Conservation (phyloP, 768 basidiomycete genomes). For the Serendipita sp. region DNA sequence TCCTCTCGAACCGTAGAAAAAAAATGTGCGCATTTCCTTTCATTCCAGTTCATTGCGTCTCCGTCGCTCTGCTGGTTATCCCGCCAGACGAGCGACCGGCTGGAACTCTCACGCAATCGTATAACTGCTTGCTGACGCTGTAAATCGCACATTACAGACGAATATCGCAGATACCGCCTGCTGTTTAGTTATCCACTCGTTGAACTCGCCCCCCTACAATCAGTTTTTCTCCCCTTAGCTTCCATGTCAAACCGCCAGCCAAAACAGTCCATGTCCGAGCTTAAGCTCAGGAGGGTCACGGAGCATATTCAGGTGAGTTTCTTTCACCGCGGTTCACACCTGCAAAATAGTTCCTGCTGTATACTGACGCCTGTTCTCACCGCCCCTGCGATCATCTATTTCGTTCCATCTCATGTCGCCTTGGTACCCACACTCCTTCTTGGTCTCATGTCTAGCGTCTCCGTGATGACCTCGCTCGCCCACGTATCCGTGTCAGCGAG, state of each 20-base stretch:
- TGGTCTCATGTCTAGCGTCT: conserved; percentile 37
- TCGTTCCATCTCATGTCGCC: not conserved
- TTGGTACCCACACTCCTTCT: not conserved
- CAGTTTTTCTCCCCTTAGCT: not conserved
- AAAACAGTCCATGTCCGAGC: conserved; percentile 91
- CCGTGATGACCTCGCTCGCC: conserved; percentile 75
- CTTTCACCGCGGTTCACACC: not conserved
- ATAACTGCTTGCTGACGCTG: too few species aligned
- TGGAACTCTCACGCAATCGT: too few species aligned
- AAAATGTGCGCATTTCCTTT: too few species aligned
- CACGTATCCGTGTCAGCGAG: conserved; percentile 83
- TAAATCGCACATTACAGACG: too few species aligned
- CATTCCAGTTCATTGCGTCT: too few species aligned
- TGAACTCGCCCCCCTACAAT: not conserved
- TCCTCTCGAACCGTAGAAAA: too few species aligned
- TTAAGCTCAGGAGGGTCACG: conserved; percentile 81
- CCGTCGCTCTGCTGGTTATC: too few species aligned
- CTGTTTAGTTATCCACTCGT: not conserved
- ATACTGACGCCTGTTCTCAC: not conserved
- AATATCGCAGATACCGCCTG: too few species aligned
- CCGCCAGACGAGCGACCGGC: too few species aligned
- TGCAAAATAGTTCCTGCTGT: not conserved
- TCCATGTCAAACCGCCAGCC: conserved; percentile 21
- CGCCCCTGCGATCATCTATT: not conserved
- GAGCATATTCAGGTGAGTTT: conserved; percentile 48